Evolutionary conservation across 2,329 filamentous ascomycete species (phyloP), one percentile per base, ranked within the genome.

Genomic region (Fusarium nisikadoi): DNA sequence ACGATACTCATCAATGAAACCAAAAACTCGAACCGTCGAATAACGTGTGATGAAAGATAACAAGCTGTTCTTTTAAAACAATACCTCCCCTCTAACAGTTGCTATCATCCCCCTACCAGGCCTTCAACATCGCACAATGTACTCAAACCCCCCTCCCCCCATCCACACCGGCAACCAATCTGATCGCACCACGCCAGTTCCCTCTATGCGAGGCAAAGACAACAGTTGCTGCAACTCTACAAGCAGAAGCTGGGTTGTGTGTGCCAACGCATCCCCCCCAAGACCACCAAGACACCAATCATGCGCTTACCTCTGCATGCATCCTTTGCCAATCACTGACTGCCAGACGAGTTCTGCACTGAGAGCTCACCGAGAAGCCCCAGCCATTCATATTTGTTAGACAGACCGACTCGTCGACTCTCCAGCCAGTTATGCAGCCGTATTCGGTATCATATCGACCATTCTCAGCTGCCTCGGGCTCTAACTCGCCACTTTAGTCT

Each of bases 241-340:
- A 68, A 68, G 52, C 67, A 68, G 52, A 54, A 62, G 46, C 55
- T 56, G 50, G 53, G 59, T 54, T 72, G 68, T 69, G 47, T 66
- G 62, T 76, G 72, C 74, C 74, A 75, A 73, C 75, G 73, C 75
- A 68, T 69, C 72, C 57, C 68, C 23, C 62, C 45, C 35, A 33
- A 56, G 57, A 56, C 50, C 65, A 46, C 61, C 58, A 56, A 70
- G 46, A 61, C 66, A 71, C 77, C 77, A 79, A 80, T 80, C 78
- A 80, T 72, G 70, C 75, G 76, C 75, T 52, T 58, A 31, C 62
- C 63, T 70, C 72, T 71, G 68, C 71, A 52, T 67, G 59, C 70
- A 67, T 25, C 65, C 58, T 62, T 50, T 65, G 56, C 74, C 75
- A 76, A 76, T 76, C 75, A 76, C 23, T 45, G 46, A 29, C 7